phyloP scores from a whole-genome alignment of 1,139 yeast genomes.

The Hanseniaspora uvarum region DNA sequence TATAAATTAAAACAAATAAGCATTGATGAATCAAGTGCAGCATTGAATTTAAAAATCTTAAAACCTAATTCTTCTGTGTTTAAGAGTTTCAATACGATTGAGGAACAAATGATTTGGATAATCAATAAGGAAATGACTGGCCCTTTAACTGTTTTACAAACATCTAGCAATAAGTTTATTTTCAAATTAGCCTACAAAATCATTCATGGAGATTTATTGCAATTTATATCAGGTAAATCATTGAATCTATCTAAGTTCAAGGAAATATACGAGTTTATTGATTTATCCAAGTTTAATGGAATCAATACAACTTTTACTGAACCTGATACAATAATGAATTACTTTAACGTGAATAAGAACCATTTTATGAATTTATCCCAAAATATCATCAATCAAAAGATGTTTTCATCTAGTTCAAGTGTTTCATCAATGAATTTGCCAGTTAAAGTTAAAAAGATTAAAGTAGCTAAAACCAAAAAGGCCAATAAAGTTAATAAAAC shows the following conservation, averaged over 20 bases:
- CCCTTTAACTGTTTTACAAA: neutral
- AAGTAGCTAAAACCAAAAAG: neutral
- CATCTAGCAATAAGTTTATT: conserved; percentile 7
- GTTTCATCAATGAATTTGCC: neutral
- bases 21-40: neutral
- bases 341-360: conserved; percentile 2
- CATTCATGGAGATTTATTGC: conserved; percentile 1
- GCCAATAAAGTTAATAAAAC: neutral
- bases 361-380: neutral
- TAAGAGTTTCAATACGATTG: neutral
- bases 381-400: neutral
- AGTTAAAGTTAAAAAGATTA: neutral
- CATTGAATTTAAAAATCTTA: conserved; percentile 2
- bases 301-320: neutral
- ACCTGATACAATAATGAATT: neutral
- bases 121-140: neutral
- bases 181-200: conserved; percentile 9
- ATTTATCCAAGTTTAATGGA: conserved; percentile 4
- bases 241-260: conserved; percentile 4
- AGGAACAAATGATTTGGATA: conserved; percentile 10
- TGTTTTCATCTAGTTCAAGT: neutral
- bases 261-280: conserved; percentile 12
- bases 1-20: neutral
- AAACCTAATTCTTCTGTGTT: neutral
- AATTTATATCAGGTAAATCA: conserved; percentile 2